These are phyloP conservation scores for Aegilops longissima DNA, from an alignment of 176 grass and related monocot genomes.

Conservation along the genomic window DNA sequence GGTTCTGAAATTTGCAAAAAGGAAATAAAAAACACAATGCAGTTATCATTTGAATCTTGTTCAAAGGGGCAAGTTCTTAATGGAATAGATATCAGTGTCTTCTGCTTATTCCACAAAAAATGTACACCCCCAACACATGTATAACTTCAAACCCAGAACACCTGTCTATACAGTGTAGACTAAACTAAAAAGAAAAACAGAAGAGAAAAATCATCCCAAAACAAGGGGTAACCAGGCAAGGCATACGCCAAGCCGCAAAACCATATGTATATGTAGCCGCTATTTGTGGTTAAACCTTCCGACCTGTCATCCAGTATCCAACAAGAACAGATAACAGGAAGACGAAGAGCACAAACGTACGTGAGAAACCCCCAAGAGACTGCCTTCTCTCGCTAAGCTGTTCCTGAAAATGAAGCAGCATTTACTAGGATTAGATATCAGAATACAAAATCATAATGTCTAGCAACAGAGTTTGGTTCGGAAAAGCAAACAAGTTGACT, in stretches of 20 bases:
- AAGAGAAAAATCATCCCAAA: neutral
- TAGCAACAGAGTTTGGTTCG: neutral
- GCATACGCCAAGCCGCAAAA: neutral
- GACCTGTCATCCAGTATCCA: constrained; percentile 51
- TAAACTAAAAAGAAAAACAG: constrained; percentile 12
- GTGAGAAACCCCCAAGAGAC: constrained; percentile 44
- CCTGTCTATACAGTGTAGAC: constrained; percentile 13
- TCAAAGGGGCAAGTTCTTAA: neutral
- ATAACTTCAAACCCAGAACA: neutral
- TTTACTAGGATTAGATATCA: constrained; percentile 10
- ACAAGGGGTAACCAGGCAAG: neutral
- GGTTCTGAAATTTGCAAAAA: neutral
- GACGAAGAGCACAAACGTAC: constrained; percentile 40
- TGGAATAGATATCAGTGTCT: neutral
- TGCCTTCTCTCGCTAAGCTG: constrained; percentile 33
- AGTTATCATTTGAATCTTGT: neutral
- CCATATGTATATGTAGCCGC: neutral
- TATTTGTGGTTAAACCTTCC: constrained; percentile 25
- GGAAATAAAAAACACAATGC: neutral
- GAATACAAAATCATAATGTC: neutral
- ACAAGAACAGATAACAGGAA: constrained; percentile 40
- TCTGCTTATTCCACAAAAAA: neutral
- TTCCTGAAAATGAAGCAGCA: constrained; percentile 45
- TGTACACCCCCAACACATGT: neutral
- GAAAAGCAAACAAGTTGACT: neutral